Evolutionary conservation across 148 eudicot genomes (phyloP).

Genomic region (Limonium bicolor): DNA sequence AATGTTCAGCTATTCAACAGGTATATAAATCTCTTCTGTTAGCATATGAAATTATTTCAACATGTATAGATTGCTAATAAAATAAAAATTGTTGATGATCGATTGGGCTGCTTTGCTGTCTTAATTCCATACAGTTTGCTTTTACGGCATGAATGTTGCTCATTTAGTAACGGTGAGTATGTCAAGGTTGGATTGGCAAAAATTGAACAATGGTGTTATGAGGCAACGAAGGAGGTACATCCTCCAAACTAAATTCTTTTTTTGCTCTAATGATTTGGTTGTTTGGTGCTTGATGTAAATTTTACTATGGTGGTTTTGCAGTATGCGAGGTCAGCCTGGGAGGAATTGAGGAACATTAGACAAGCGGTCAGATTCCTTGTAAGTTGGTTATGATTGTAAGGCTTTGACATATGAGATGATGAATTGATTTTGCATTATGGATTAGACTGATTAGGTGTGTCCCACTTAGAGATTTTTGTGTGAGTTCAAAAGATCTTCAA

Average conservation of each 20-base stretch:
- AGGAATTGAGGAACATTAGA: slow-evolving; percentile 91
- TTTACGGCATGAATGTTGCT: slow-evolving; percentile 94
- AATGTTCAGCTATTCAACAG: slow-evolving; percentile 98
- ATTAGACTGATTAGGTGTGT: too few relatives aligned
- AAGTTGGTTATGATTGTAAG: too few relatives aligned
- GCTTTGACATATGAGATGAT: too few relatives aligned
- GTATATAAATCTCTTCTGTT: too few relatives aligned
- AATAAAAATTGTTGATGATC: too few relatives aligned
- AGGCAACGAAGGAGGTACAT: slow-evolving; percentile 81
- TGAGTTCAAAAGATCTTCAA: too few relatives aligned
- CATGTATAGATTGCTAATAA: too few relatives aligned
- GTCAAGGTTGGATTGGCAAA: slow-evolving; percentile 94
- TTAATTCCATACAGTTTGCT: slow-evolving; percentile 48
- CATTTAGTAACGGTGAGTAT: slow-evolving; percentile 92
- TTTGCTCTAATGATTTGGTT: not conserved
- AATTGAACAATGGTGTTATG: slow-evolving; percentile 85
- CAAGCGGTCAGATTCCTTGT: slow-evolving; percentile 98
- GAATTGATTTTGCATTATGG: too few relatives aligned
- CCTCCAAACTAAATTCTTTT: not conserved
- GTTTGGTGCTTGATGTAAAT: slow-evolving; percentile 1
- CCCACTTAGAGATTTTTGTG: too few relatives aligned
- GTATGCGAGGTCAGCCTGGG: slow-evolving; percentile 96
- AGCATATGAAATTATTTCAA: too few relatives aligned
- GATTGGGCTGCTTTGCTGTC: too few relatives aligned
- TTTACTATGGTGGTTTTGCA: slow-evolving; percentile 18